Base-by-base conservation (phyloP, 345 rosid genomes). In the Psidium guajava region DNA sequence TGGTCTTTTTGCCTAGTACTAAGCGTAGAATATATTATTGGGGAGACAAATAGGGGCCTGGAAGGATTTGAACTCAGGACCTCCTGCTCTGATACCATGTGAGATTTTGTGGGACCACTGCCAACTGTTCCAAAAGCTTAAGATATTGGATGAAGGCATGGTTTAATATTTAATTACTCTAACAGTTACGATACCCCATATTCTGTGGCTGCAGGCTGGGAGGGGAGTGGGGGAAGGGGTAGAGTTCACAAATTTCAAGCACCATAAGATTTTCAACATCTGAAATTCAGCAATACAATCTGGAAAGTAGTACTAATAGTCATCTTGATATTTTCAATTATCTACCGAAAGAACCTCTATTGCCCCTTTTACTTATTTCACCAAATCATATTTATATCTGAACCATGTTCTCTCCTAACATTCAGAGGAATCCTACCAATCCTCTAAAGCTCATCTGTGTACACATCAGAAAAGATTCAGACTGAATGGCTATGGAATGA, bases 191-290 rank as follows among this genome's bases (percentile, higher is more conserved):
- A 7, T 64, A 64, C 75, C 6, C 75, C 75, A 64, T 64, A 28
- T 28, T 64, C 21, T 28, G 42, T 64, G 11, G 22, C 75, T 2
- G 11, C 0, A 5, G 1, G 22, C 75, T 22, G 74, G 22, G 9
- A 2, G 52, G 52, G 52, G 3, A 50, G 52, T 13, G 52, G 12
- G 52, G 52, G 7, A 44, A 94, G 87, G 85, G 36, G 73, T 59
- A 83, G 75, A 50, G 89, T 86, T 80, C 81, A 85, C 81, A 88
- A 88, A 84, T 75, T 91, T 83, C 87, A 94, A 88, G 96, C 90
- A 84, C 86, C 91, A 89, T 90, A 64, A 64, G 42, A 64, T 64
- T 64, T 64, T 28, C 75, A 64, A 61, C 42, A 28, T 64, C 42
- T 6, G 32, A 64, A 64, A 28, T 28, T 64, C 42, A 64, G 32